A percentile compares a stretch with the other conserved stretches of the same genome.
These are phyloP conservation scores for Zygoascus sp. DNA, from an alignment of 1,139 yeast species.

Conservation along the genomic window DNA sequence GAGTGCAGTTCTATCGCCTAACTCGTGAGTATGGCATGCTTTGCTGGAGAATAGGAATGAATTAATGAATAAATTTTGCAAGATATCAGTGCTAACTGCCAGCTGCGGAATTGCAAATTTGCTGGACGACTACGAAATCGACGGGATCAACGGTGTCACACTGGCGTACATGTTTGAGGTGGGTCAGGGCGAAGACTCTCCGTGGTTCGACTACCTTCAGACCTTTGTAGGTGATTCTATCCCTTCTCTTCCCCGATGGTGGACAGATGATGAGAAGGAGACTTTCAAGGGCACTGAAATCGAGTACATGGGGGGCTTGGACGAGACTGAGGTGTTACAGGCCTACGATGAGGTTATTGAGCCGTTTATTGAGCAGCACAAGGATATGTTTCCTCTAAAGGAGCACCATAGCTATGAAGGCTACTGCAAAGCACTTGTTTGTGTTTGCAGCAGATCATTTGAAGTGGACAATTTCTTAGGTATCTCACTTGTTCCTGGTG, in stretches of 20 bases:
- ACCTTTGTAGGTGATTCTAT: constrained; percentile 44
- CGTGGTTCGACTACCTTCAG: constrained; percentile 67
- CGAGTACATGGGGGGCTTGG: constrained; percentile 59
- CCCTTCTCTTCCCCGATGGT: constrained; percentile 45
- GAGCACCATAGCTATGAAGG: constrained; percentile 28
- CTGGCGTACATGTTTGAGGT: constrained; percentile 70
- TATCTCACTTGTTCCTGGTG: constrained; percentile 81
- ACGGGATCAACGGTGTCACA: constrained; percentile 64
- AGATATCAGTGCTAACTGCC: neutral
- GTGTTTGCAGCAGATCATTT: constrained; percentile 72
- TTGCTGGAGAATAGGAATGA: too few species aligned
- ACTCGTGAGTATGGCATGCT: constrained; percentile 19
- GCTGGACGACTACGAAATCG: constrained; percentile 53
- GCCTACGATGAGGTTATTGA: constrained; percentile 45
- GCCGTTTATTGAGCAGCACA: constrained; percentile 30
- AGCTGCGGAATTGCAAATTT: constrained; percentile 61
- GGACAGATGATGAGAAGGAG: constrained; percentile 51
- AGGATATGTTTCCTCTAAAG: constrained; percentile 23
- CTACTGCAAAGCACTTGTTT: constrained; percentile 33
- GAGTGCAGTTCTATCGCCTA: constrained; percentile 30
- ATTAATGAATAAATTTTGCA: neutral
- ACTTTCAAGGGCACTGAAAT: constrained; percentile 63
- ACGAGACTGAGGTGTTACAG: constrained; percentile 51
- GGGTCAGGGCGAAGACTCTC: constrained; percentile 52
- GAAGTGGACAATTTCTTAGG: constrained; percentile 72